Conservation (phyloP, 73 alveolate species). For the Paramecium sonneborni region DNA sequence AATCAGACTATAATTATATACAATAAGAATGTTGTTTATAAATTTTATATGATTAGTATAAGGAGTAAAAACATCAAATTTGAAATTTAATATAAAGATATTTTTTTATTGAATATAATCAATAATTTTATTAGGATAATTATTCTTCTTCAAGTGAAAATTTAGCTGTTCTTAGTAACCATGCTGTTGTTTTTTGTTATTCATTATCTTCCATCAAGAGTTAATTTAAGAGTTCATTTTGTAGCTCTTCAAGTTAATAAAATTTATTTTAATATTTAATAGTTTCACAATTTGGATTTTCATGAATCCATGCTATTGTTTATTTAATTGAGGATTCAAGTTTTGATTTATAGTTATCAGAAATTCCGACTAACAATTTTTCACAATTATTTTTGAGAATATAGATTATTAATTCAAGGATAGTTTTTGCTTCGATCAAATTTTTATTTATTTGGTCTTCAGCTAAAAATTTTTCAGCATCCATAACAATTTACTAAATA, state of each 20-base stretch:
- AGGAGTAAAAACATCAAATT: too few species aligned
- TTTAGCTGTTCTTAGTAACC: too few species aligned
- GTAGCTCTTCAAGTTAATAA: constrained; percentile 76
- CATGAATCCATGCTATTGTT: constrained; percentile 73
- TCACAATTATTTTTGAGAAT: constrained; percentile 79
- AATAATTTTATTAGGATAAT: too few species aligned
- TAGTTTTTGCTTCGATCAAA: constrained; percentile 68
- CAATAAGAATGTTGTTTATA: too few species aligned
- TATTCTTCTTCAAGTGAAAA: too few species aligned
- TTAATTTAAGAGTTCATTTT: too few species aligned
- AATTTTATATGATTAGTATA: too few species aligned
- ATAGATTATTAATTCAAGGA: constrained; percentile 60
- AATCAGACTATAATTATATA: too few species aligned
- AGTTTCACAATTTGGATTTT: constrained; percentile 72
- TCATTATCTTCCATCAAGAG: too few species aligned
- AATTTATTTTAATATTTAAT: constrained; percentile 84
- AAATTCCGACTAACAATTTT: constrained; percentile 75
- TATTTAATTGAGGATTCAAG: constrained; percentile 65
- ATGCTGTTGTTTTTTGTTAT: too few species aligned
- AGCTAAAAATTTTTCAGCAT: constrained; percentile 64
- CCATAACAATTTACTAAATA: constrained; percentile 63
- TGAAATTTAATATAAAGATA: too few species aligned
- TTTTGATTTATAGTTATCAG: constrained; percentile 64
- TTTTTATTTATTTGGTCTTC: constrained; percentile 60
- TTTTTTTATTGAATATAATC: too few species aligned